Conservation (phyloP, 495 filamentous ascomycete species). For the Penicillium turbatum region DNA sequence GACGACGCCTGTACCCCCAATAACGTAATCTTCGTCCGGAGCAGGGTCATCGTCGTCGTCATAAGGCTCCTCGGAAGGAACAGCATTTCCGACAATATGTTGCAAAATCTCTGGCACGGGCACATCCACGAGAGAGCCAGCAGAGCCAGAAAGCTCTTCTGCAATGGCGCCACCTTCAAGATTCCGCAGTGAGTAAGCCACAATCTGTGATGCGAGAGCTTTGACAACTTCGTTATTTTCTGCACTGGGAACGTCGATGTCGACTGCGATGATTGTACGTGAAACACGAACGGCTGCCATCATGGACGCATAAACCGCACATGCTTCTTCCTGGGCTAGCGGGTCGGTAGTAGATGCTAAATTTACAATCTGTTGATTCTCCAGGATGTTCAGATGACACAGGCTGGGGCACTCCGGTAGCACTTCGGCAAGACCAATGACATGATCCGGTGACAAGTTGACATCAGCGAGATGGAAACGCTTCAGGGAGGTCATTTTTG, state of each 20-base stretch:
- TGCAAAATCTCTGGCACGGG: conserved; percentile 63
- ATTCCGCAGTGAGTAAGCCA: conserved; percentile 89
- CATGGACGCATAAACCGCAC: conserved; percentile 86
- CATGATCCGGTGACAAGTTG: conserved; percentile 78
- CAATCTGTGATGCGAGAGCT: conserved; percentile 85
- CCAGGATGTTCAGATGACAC: conserved; percentile 82
- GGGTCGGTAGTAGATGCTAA: conserved; percentile 67
- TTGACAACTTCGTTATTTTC: conserved; percentile 85
- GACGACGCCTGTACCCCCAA: conserved; percentile 91
- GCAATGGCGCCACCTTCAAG: conserved; percentile 62
- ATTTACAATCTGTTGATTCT: conserved; percentile 67
- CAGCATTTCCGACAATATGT: conserved; percentile 57
- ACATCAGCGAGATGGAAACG: conserved; percentile 86
- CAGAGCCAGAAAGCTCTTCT: conserved; percentile 37
- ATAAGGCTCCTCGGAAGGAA: conserved; percentile 41
- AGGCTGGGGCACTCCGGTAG: conserved; percentile 78
- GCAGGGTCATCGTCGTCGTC: conserved; percentile 67
- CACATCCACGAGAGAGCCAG: conserved; percentile 37
- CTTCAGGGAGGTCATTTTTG: conserved; percentile 73
- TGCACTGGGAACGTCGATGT: conserved; percentile 79
- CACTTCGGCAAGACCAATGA: conserved; percentile 83
- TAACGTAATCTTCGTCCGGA: conserved; percentile 90
- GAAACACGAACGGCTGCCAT: conserved; percentile 86
- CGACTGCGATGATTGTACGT: conserved; percentile 76
- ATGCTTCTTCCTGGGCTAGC: conserved; percentile 81